Evolutionary conservation across 805 yeast genomes (phyloP).

Genomic region (Lipomyces anomalus): DNA sequence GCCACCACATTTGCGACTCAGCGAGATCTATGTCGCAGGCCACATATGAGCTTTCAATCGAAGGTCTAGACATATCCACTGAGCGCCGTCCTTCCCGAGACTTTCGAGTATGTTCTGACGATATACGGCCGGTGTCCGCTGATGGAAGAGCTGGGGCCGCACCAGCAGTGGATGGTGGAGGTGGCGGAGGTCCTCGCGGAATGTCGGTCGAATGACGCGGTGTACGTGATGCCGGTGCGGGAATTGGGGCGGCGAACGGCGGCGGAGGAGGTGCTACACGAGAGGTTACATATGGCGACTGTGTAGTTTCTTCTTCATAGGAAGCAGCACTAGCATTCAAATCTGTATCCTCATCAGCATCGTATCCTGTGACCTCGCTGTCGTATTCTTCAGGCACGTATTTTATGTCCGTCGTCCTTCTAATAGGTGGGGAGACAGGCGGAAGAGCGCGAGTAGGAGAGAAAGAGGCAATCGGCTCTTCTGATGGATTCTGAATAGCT

Average conservation of each 20-base stretch:
- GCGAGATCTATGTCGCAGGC: conserved; percentile 35
- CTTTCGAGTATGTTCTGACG: conserved; percentile 6
- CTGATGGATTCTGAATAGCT: conserved; percentile 10
- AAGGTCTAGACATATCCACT: conserved; percentile 20
- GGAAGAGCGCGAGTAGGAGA: conserved; percentile 20
- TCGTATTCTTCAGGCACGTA: neutral
- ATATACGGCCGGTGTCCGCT: conserved; percentile 17
- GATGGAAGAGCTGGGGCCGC: conserved; percentile 27
- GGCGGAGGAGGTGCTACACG: conserved; percentile 25
- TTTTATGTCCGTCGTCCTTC: conserved; percentile 2
- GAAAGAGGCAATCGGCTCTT: conserved; percentile 8
- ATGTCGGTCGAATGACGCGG: neutral
- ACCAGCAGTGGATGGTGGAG: conserved; percentile 22
- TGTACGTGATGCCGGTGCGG: conserved; percentile 24
- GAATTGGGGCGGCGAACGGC: conserved; percentile 22
- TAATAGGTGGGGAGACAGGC: conserved; percentile 9
- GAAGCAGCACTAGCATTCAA: conserved; percentile 27
- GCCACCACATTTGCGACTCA: conserved; percentile 60
- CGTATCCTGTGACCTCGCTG: conserved; percentile 53
- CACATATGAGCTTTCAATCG: conserved; percentile 9
- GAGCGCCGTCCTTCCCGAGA: conserved; percentile 23
- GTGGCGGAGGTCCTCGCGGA: conserved; percentile 19
- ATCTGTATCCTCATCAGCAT: conserved; percentile 58
- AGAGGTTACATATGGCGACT: conserved; percentile 22
- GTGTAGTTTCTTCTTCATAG: conserved; percentile 24